Conservation (phyloP, 306 rosid genomes). For the Cyamopsis tetragonoloba region DNA sequence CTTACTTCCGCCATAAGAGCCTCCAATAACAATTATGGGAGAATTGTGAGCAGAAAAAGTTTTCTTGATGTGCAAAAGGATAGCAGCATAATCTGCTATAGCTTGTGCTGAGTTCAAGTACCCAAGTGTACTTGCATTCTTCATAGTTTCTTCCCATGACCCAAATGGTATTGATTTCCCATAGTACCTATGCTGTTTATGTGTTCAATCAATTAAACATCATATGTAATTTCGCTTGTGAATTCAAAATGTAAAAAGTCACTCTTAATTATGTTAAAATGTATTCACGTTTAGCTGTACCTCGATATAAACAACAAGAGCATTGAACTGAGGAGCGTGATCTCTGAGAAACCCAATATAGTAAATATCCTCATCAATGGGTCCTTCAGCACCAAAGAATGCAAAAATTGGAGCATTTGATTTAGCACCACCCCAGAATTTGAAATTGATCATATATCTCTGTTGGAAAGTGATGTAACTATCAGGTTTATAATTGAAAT, state of each 20-base stretch:
- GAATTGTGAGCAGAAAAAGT: slow-evolving; percentile 31
- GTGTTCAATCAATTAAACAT: too few relatives aligned
- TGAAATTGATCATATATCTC: slow-evolving; percentile 37
- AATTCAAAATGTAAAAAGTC: too few relatives aligned
- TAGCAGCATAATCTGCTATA: slow-evolving; percentile 53
- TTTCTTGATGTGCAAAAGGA: slow-evolving; percentile 44
- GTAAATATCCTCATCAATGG: slow-evolving; percentile 6
- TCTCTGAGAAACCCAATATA: slow-evolving; percentile 32
- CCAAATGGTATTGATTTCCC: slow-evolving; percentile 56
- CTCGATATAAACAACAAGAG: slow-evolving; percentile 47
- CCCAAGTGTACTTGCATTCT: slow-evolving; percentile 34
- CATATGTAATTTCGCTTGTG: neutral
- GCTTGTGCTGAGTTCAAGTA: slow-evolving; percentile 58
- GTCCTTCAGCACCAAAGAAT: slow-evolving; percentile 44
- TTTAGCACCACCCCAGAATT: slow-evolving; percentile 40
- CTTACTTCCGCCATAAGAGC: slow-evolving; percentile 68
- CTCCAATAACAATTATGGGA: slow-evolving; percentile 52
- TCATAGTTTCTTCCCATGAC: slow-evolving; percentile 33
- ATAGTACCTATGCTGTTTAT: slow-evolving; percentile 17
- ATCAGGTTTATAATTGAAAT: slow-evolving; percentile 49
- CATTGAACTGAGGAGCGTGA: slow-evolving; percentile 39
- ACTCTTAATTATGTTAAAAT: too few relatives aligned
- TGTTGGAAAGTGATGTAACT: slow-evolving; percentile 47
- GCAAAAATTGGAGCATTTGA: slow-evolving; percentile 49
- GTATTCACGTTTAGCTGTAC: too few relatives aligned